Conservation (phyloP, 2,329 filamentous ascomycete genomes). For the Paecilomyces niveus region DNA sequence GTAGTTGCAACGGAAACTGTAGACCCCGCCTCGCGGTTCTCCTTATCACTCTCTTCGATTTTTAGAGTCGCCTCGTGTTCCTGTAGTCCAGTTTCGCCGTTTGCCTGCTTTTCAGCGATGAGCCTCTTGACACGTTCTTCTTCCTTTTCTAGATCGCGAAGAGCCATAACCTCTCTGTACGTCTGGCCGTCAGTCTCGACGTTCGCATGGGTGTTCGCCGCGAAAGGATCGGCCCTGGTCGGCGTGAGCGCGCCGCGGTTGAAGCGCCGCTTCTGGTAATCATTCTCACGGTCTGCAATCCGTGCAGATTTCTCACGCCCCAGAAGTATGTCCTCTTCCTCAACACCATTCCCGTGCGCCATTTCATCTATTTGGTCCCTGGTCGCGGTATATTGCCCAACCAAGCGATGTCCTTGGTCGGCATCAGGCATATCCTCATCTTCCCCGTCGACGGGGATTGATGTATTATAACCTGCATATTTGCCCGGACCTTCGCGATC, state of each 20-base stretch:
- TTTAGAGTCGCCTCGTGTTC: slow-evolving; percentile 70
- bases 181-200: slow-evolving; percentile 65
- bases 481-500: slow-evolving; percentile 70
- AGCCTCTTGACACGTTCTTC: slow-evolving; percentile 77
- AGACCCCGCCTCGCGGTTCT: slow-evolving; percentile 63
- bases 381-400: slow-evolving; percentile 94
- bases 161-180: slow-evolving; percentile 86
- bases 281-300: slow-evolving; percentile 87
- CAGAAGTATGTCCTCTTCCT: slow-evolving; percentile 84
- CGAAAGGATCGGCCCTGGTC: slow-evolving; percentile 78
- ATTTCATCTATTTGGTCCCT: slow-evolving; percentile 91
- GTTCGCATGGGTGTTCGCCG: slow-evolving; percentile 63
- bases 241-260: slow-evolving; percentile 74
- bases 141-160: slow-evolving; percentile 84
- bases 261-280: slow-evolving; percentile 94
- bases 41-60: slow-evolving; percentile 58
- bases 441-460: slow-evolving; percentile 70
- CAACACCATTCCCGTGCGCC: slow-evolving; percentile 72
- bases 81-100: slow-evolving; percentile 51
- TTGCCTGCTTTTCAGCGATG: slow-evolving; percentile 67
- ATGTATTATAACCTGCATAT: slow-evolving; percentile 85
- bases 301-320: slow-evolving; percentile 82
- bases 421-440: slow-evolving; percentile 73
- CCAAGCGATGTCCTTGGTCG: slow-evolving; percentile 68
- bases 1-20: slow-evolving; percentile 56